Base-by-base conservation (phyloP, 2,329 filamentous ascomycete species). In the Biscogniauxia mediterranea region DNA sequence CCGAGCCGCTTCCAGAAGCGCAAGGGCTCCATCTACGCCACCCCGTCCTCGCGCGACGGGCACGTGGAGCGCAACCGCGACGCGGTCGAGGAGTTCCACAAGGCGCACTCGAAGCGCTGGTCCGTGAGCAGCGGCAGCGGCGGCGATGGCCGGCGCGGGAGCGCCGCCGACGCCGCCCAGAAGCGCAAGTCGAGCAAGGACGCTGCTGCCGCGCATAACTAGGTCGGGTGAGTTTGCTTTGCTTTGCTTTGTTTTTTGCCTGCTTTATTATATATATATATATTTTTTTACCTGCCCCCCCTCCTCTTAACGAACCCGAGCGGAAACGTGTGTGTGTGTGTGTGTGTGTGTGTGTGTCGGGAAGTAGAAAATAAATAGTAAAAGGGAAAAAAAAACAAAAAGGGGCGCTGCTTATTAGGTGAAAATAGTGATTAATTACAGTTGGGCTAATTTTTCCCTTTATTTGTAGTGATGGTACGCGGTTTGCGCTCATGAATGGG, bases 1-100 rank as follows among this genome's bases (percentile, higher is more conserved):
- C 87, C 87, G 9, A 87, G 83, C 64, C 85, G 85, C 54, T 89
- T 90, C 77, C 87, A 90, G 75, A 88, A 88, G 76, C 84, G 85
- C 70, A 86, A 88, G 75, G 87, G 87, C 59, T 89, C 85, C 71
- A 88, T 89, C 74, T 89, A 86, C 72, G 84, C 86, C 54, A 90
- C 88, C 8, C 87, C 85, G 2, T 79, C 79, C 68, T 88, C 85
- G 23, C 83, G 87, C 61, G 88, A 90, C 73, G 86, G 86, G 19
- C 85, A 89, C 70, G 78, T 89, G 56, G 83, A 85, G 68, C 80
- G 78, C 61, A 86, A 86, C 71, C 83, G 83, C 56, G 72, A 74
- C 60, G 71, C 71, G 58, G 80, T 82, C 65, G 78, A 83, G 67
- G 83, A 84, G 64, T 89, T 86, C 74, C 83, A 86, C 72, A 83